phyloP scores from a whole-genome alignment of 2,329 filamentous ascomycete species.

The Incumbomyces lentus region DNA sequence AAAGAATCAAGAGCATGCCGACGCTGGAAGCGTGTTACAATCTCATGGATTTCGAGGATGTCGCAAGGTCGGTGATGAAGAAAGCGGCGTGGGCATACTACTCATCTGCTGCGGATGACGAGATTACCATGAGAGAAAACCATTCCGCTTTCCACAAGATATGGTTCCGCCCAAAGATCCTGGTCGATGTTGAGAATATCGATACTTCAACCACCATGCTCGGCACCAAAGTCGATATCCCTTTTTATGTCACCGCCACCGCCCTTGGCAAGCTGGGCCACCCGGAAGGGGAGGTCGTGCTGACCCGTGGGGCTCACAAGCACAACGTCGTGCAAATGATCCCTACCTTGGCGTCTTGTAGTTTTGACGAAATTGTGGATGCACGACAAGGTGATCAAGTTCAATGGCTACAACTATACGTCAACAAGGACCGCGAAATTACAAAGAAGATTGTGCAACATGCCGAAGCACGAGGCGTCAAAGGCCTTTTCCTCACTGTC shows the following conservation, averaged over 20 bases:
- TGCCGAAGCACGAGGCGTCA: constrained; percentile 84
- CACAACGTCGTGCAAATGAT: constrained; percentile 98
- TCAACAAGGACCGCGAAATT: constrained; percentile 89
- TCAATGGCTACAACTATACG: constrained; percentile 95
- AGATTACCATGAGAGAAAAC: constrained; percentile 93
- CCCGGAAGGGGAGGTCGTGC: constrained; percentile 77
- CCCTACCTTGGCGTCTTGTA: constrained; percentile 89
- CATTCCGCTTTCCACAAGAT: constrained; percentile 94
- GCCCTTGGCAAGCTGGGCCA: constrained; percentile 91
- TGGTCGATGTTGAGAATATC: constrained; percentile 80
- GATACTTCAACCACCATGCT: constrained; percentile 91
- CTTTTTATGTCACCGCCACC: constrained; percentile 94
- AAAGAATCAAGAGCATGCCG: constrained; percentile 66
- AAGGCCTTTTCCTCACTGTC: constrained; percentile 94
- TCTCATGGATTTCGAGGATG: constrained; percentile 88
- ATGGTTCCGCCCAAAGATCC: constrained; percentile 84
- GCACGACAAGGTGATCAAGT: constrained; percentile 68
- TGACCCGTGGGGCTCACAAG: constrained; percentile 72
- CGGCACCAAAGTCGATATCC: constrained; percentile 69
- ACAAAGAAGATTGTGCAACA: constrained; percentile 85
- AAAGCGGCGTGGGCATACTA: constrained; percentile 97
- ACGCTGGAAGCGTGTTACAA: constrained; percentile 83
- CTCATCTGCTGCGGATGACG: constrained; percentile 81
- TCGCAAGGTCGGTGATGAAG: constrained; percentile 86
- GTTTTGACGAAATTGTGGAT: constrained; percentile 94